Base-by-base conservation (phyloP, 805 yeast species). In the Teunomyces gatunensis region DNA sequence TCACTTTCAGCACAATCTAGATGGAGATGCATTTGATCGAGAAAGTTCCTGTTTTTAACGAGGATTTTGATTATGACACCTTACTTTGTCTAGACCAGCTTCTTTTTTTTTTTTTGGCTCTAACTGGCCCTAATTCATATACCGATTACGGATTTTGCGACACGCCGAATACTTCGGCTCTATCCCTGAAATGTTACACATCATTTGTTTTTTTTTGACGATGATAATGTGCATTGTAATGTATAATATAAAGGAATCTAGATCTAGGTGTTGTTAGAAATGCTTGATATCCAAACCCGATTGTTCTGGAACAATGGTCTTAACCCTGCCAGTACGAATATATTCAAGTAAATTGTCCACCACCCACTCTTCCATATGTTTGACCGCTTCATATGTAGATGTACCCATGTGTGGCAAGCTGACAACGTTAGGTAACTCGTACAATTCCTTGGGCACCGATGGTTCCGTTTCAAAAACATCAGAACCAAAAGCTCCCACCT, bases 371-470 rank as follows among this genome's bases (percentile, higher is more conserved):
- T 91, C 97, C 96, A 94, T 88, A 56, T 78, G 78, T 55, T 74
- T 69, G 59, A 86, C 80, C 3, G 96, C 86, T 67, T 89, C 95
- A 45, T 68, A 67, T 4, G 92, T 74, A 61, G 82, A 83, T 0
- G 96, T 88, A 23, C 96, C 97, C 85, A 88, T 83, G 64, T 90
- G 97, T 12, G 97, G 97, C 54, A 87, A 71, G 30, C 87, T 79
- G 10, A 86, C 74, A n/a, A 83, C 88, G 53, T 85, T 84, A 11
- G 87, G 86, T 66, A 85, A 67, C 27, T 71, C 69, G 42, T 77
- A 66, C 52, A 87, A 69, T 50, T 85, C 90, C 59, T 76, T 67
- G 37, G 85, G 77, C n/a, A 81, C 85, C 52, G 80, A 60, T 9
- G 95, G 95, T 65, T 87, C 95, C 52, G 72, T 67, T 63, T 86